A percentile compares a stretch with the other conserved stretches of the same genome.
These are phyloP conservation scores for Pseudogymnoascus destructans DNA, from an alignment of 2,329 filamentous ascomycete species.

Conservation along the genomic window DNA sequence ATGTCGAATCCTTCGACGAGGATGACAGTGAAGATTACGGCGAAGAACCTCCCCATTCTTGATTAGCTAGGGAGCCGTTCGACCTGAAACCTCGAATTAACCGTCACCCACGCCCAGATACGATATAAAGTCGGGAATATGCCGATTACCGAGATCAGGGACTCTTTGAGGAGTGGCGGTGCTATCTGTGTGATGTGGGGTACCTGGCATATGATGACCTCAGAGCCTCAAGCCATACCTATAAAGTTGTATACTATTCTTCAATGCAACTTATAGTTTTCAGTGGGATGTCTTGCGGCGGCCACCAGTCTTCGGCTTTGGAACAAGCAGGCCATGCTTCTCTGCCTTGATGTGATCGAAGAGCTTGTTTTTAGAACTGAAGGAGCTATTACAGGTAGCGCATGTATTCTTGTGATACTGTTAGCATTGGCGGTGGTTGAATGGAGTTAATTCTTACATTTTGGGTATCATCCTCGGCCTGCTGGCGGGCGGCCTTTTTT, in stretches of 20 bases:
- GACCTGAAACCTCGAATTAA: constrained; percentile 1
- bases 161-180: neutral
- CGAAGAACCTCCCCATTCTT: constrained; percentile 2
- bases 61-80: neutral
- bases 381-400: constrained; percentile 40
- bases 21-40: constrained; percentile 36
- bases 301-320: constrained; percentile 19
- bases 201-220: neutral
- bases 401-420: constrained; percentile 34
- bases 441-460: neutral
- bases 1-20: constrained; percentile 81
- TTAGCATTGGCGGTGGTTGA: neutral
- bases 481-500: constrained; percentile 33
- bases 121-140: neutral
- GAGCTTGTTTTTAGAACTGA: constrained; percentile 47
- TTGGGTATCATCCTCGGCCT: constrained; percentile 11
- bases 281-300: constrained; percentile 11
- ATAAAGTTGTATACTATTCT: constrained; percentile 3
- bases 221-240: neutral
- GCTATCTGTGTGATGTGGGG: neutral
- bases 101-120: neutral
- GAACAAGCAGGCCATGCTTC: constrained; percentile 38
- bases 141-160: neutral
- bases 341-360: constrained; percentile 48
- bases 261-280: neutral